Conservation (phyloP, 2,329 filamentous ascomycete genomes). For the Harringtonia lauricola region DNA sequence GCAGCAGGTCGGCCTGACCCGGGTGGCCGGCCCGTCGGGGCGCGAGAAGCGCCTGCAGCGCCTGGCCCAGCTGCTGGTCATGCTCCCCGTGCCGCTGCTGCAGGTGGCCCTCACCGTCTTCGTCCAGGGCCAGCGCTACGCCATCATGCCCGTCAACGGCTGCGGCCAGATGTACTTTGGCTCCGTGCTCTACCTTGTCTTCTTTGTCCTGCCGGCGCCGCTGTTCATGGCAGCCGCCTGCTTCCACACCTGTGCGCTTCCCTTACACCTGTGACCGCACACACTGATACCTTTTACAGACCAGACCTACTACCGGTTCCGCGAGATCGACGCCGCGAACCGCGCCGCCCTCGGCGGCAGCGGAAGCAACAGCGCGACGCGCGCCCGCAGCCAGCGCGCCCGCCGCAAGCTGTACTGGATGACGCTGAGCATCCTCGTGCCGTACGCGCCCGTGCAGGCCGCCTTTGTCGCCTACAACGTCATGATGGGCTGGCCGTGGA, state of each 20-base stretch:
- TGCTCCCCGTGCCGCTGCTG: conserved; percentile 41
- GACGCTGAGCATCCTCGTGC: conserved; percentile 37
- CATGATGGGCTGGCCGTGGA: conserved; percentile 16
- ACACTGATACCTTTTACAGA: no score
- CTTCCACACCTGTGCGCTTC: conserved; percentile 26
- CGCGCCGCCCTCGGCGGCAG: conserved; percentile 22
- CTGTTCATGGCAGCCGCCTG: conserved; percentile 31
- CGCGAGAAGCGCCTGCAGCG: conserved; percentile 30
- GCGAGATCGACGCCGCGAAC: conserved; percentile 30
- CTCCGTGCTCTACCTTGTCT: conserved; percentile 36
- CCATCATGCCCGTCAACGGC: conserved; percentile 36
- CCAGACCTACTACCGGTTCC: conserved; percentile 37
- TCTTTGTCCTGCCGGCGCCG: conserved; percentile 35
- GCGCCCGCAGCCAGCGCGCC: conserved; percentile 33
- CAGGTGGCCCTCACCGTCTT: conserved; percentile 38
- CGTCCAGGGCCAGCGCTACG: conserved; percentile 34
- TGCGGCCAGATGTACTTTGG: conserved; percentile 32
- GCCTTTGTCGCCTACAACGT: conserved; percentile 31
- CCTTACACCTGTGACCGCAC: no score
- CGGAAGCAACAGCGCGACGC: conserved; percentile 25
- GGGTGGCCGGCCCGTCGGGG: conserved; percentile 26
- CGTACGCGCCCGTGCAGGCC: conserved; percentile 38
- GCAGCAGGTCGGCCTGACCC: conserved; percentile 33
- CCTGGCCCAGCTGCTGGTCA: conserved; percentile 38
- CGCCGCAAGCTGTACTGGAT: conserved; percentile 44